These are phyloP conservation scores for Lotmaria passim DNA, from an alignment of 208 protist genomes.

Conservation along the genomic window DNA sequence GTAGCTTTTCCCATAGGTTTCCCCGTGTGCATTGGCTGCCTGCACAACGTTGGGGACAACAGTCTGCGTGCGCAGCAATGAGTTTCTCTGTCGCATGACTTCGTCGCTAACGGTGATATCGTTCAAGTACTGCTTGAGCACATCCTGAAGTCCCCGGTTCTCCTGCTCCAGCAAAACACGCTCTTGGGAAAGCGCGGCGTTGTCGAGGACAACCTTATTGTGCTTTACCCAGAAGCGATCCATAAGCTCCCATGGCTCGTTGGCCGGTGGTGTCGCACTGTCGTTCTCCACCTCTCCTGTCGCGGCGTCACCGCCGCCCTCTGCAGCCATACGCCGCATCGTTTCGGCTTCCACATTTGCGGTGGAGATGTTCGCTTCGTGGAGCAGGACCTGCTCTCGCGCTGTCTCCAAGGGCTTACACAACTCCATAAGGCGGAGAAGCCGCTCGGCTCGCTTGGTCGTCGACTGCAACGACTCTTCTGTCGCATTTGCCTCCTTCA, in stretches of 20 bases:
- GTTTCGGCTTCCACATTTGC: conserved; percentile 81
- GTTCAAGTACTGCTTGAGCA: conserved; percentile 96
- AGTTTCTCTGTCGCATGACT: conserved; percentile 79
- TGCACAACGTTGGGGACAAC: conserved; percentile 74
- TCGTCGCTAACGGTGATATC: conserved; percentile 94
- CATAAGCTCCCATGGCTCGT: conserved; percentile 91
- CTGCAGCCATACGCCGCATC: conserved; percentile 46
- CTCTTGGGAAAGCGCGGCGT: conserved; percentile 92
- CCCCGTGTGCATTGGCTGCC: conserved; percentile 27
- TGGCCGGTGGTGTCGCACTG: conserved; percentile 22
- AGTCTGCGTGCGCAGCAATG: conserved; percentile 52
- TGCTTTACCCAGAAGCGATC: conserved; percentile 94
- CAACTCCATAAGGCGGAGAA: conserved; percentile 94
- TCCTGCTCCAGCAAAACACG: conserved; percentile 87
- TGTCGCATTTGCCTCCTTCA: conserved; percentile 84
- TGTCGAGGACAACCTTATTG: conserved; percentile 97
- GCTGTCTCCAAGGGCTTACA: conserved; percentile 96
- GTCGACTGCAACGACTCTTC: conserved; percentile 80
- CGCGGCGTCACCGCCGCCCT: conserved; percentile 35
- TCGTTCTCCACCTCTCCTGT: conserved; percentile 27
- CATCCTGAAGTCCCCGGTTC: conserved; percentile 84
- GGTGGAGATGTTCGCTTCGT: conserved; percentile 79
- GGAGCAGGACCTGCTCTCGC: conserved; percentile 93
- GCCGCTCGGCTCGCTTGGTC: conserved; percentile 78
- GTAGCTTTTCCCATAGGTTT: conserved; percentile 24